phyloP scores from a whole-genome alignment of 805 yeast genomes.

The Kodamaea sagamina region DNA sequence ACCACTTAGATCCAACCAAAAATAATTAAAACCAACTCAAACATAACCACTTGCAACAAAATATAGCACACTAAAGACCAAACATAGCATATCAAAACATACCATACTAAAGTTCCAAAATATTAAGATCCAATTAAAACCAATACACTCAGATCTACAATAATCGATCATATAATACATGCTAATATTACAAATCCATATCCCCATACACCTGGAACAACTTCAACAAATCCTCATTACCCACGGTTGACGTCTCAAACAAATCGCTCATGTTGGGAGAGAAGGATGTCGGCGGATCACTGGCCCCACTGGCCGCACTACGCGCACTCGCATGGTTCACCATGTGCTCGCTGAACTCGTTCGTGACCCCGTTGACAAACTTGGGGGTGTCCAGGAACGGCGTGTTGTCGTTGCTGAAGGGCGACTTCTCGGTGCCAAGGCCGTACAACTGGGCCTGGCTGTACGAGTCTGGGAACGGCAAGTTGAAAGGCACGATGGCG shows the following conservation, averaged over 20 bases:
- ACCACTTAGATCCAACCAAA: no score
- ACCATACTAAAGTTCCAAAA: no score
- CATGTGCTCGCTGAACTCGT: not conserved
- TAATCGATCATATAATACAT: not conserved
- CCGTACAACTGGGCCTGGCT: constrained; percentile 8
- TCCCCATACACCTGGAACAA: constrained; percentile 40
- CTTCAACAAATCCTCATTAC: constrained; percentile 37
- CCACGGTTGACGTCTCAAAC: constrained; percentile 2
- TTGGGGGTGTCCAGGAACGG: constrained; percentile 3
- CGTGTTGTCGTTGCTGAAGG: not conserved
- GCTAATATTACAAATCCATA: constrained; percentile 22
- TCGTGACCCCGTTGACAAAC: no score
- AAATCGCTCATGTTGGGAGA: constrained; percentile 5
- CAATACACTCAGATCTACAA: no score
- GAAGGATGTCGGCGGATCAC: not conserved
- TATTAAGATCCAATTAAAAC: no score
- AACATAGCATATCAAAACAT: no score
- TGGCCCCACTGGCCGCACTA: not conserved
- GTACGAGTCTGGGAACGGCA: constrained; percentile 11
- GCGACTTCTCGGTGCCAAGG: constrained; percentile 1
- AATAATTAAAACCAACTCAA: no score
- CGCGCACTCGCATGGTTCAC: not conserved
- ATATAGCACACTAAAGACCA: no score
- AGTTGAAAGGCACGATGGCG: constrained; percentile 9
- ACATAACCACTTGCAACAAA: no score